Evolutionary conservation across 1,284 basidiomycete species (phyloP).

Genomic region (Pyrrhoderma lamaoense): DNA sequence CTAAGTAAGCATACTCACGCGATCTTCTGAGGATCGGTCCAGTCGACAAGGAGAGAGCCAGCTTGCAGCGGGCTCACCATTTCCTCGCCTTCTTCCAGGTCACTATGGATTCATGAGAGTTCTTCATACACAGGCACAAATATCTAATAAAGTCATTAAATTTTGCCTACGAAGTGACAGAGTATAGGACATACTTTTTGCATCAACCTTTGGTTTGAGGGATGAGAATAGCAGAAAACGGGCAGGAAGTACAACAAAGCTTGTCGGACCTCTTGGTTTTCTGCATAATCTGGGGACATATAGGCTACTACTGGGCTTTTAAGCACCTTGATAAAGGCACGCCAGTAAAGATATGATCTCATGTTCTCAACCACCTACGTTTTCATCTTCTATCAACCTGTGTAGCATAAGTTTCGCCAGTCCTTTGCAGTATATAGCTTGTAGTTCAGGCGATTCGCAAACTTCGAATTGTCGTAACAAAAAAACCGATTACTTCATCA

Average conservation of each 20-base stretch:
- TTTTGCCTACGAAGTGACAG: not conserved
- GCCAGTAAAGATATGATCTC: not conserved
- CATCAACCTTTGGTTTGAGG: conserved; percentile 74
- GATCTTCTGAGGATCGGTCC: conserved; percentile 86
- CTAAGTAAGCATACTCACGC: conserved; percentile 44
- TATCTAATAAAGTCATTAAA: conserved; percentile 41
- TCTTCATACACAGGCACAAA: conserved; percentile 72
- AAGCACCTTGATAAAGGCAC: conserved; percentile 50
- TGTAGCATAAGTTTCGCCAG: conserved; percentile 87
- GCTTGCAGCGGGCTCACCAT: conserved; percentile 81
- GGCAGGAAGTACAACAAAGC: conserved; percentile 96
- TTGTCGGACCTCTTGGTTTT: conserved; percentile 85
- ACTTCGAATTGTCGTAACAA: conserved; percentile 69
- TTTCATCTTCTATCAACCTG: conserved; percentile 73
- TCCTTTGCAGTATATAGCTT: conserved; percentile 77
- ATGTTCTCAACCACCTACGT: conserved; percentile 33
- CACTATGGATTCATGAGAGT: conserved; percentile 61
- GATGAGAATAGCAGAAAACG: conserved; percentile 84
- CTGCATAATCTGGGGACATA: conserved; percentile 79
- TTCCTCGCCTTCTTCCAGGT: conserved; percentile 68
- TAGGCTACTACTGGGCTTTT: conserved; percentile 77
- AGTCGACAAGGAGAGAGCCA: conserved; percentile 81
- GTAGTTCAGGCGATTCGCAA: conserved; percentile 71
- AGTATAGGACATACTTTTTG: conserved; percentile 47
- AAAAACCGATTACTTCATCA: conserved; percentile 66